Conservation (phyloP, 345 rosid genomes). For the Salix caprea region DNA sequence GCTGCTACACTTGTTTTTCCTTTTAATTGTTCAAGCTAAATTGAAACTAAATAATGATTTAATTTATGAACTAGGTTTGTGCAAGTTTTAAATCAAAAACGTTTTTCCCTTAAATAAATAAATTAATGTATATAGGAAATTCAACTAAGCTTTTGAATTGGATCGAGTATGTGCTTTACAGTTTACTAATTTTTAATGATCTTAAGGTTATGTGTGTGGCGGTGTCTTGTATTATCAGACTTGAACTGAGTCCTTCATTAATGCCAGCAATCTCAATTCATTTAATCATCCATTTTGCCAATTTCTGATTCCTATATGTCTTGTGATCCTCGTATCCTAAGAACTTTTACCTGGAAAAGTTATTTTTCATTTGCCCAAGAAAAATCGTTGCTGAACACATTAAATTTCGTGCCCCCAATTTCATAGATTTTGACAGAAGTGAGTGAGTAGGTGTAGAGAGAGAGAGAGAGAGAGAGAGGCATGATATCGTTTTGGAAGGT, state of each 20-base stretch:
- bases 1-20: too few species aligned
- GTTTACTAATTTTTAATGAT: neutral
- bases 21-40: neutral
- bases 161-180: neutral
- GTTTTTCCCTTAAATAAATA: neutral
- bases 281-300: constrained; percentile 13
- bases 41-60: neutral
- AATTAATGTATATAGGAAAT: neutral
- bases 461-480: neutral
- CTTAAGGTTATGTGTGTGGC: too few species aligned
- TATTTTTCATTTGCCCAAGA: constrained; percentile 24
- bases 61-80: neutral
- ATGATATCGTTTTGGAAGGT: neutral
- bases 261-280: neutral
- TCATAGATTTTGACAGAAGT: constrained; percentile 1
- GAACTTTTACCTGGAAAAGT: constrained; percentile 20
- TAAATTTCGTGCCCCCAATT: constrained; percentile 13
- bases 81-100: neutral
- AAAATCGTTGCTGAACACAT: constrained; percentile 10
- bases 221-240: neutral
- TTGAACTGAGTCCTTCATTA: neutral
- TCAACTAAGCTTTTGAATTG: neutral
- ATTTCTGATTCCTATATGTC: constrained; percentile 16
- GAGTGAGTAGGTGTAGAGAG: neutral
- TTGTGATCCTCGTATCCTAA: constrained; percentile 9